These are phyloP conservation scores for Caryopteris hybrid DNA, from an alignment of 305 asterid genomes.

Conservation along the genomic window DNA sequence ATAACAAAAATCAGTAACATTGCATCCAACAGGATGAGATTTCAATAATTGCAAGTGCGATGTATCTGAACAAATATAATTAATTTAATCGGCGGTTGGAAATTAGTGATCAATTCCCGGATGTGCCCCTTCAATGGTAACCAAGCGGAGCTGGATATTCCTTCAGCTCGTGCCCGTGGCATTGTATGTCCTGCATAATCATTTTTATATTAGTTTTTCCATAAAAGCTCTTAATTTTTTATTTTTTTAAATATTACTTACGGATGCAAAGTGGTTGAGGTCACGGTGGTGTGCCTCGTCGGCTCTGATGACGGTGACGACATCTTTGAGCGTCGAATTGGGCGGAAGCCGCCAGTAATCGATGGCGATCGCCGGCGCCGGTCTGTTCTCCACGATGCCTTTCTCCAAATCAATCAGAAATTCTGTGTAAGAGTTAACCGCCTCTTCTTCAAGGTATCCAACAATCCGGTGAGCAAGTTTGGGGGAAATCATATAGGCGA, in stretches of 20 bases:
- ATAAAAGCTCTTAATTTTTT: neutral
- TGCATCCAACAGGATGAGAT: no score
- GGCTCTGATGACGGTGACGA: constrained; percentile 55
- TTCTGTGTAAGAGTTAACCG: constrained; percentile 63
- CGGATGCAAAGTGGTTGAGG: constrained; percentile 68
- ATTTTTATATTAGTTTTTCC: neutral
- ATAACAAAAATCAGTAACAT: no score
- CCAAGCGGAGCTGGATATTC: constrained; percentile 54
- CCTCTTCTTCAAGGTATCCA: constrained; percentile 71
- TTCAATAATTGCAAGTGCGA: no score
- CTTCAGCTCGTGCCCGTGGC: constrained; percentile 52
- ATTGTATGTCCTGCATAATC: constrained; percentile 46
- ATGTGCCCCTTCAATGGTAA: constrained; percentile 33
- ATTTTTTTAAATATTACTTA: constrained; percentile 1
- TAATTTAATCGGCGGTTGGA: no score
- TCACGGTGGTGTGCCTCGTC: constrained; percentile 84
- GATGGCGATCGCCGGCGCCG: constrained; percentile 69
- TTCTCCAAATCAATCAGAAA: constrained; percentile 68
- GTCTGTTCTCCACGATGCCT: constrained; percentile 49
- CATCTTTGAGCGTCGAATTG: constrained; percentile 48
- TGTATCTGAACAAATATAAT: no score
- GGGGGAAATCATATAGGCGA: constrained; percentile 51
- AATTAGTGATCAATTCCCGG: no score
- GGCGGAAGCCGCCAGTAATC: constrained; percentile 65
- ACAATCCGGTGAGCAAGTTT: constrained; percentile 55